phyloP scores from a whole-genome alignment of 352 stramenopile genomes.

The Globisporangium spinosum region DNA sequence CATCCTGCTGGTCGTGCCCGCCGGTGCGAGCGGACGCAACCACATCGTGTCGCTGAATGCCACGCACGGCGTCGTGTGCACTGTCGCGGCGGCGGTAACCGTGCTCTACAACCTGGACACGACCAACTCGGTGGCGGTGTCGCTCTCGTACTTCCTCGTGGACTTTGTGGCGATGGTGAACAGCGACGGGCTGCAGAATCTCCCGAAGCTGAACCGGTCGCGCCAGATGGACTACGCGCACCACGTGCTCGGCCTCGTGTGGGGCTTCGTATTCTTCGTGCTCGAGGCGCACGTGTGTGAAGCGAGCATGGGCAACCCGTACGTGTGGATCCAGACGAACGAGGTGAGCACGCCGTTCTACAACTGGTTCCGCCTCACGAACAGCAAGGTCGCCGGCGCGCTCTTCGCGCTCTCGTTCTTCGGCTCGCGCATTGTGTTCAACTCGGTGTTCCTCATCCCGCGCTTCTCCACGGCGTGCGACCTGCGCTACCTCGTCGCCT shows the following conservation, averaged over 20 bases:
- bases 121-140: constrained; percentile 55
- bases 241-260: constrained; percentile 63
- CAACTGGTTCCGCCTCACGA: constrained; percentile 75
- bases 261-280: constrained; percentile 54
- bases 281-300: constrained; percentile 57
- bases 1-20: constrained; percentile 38
- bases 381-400: constrained; percentile 45
- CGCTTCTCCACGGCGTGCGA: constrained; percentile 41
- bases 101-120: constrained; percentile 42
- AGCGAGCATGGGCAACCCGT: constrained; percentile 51
- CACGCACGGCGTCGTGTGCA: constrained; percentile 62
- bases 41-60: constrained; percentile 74
- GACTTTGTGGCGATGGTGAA: constrained; percentile 62
- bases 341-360: constrained; percentile 80
- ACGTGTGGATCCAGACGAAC: constrained; percentile 85
- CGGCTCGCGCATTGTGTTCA: constrained; percentile 63
- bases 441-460: constrained; percentile 62
- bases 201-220: constrained; percentile 37
- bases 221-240: constrained; percentile 71
- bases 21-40: constrained; percentile 39
- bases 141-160: constrained; percentile 68
- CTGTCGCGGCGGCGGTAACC: constrained; percentile 37
- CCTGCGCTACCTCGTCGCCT: constrained; percentile 46
- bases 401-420: constrained; percentile 68
- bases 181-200: constrained; percentile 38